Evolutionary conservation across 768 basidiomycete genomes (phyloP).

Genomic region (Serendipita vermifera): DNA sequence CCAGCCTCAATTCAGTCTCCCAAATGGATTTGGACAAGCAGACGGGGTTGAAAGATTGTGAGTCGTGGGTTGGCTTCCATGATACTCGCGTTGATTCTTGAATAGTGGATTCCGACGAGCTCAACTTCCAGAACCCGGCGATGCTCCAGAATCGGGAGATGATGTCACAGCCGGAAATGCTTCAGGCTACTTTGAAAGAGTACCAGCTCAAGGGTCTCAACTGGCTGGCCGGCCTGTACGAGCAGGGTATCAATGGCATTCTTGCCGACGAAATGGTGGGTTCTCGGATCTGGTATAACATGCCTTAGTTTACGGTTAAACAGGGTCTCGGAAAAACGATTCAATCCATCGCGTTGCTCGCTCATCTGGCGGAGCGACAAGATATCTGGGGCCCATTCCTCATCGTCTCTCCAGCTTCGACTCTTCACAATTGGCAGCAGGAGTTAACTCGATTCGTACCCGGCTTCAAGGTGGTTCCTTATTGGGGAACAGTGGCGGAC

Average conservation of each 20-base stretch:
- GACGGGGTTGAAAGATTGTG: slow-evolving; percentile 5
- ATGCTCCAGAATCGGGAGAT: slow-evolving; percentile 72
- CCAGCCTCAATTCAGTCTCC: not conserved
- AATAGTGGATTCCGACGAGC: slow-evolving; percentile 94
- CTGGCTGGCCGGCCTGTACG: slow-evolving; percentile 94
- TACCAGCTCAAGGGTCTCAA: slow-evolving; percentile 97
- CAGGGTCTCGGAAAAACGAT: slow-evolving; percentile 49
- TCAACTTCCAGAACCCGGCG: slow-evolving; percentile 98
- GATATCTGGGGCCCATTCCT: slow-evolving; percentile 99
- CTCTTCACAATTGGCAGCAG: slow-evolving; percentile 98
- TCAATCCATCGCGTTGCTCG: slow-evolving; percentile 91
- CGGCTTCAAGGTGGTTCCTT: slow-evolving; percentile 82
- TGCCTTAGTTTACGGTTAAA: slow-evolving; percentile 1
- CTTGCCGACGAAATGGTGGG: slow-evolving; percentile 93
- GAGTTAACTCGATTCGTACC: slow-evolving; percentile 95
- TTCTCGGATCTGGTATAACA: not conserved
- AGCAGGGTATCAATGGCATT: slow-evolving; percentile 99
- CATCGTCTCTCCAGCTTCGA: slow-evolving; percentile 93
- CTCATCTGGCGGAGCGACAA: slow-evolving; percentile 91
- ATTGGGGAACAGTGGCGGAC: slow-evolving; percentile 97
- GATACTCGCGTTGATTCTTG: not conserved
- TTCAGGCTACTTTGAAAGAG: slow-evolving; percentile 94
- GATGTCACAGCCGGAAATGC: slow-evolving; percentile 86
- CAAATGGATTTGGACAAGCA: not conserved
- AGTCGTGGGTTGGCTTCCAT: not conserved